Percentiles rank a stretch among this genome's conserved stretches.
phyloP scores from a whole-genome alignment of 2,329 filamentous ascomycete genomes.

The Calonectria honghensis region DNA sequence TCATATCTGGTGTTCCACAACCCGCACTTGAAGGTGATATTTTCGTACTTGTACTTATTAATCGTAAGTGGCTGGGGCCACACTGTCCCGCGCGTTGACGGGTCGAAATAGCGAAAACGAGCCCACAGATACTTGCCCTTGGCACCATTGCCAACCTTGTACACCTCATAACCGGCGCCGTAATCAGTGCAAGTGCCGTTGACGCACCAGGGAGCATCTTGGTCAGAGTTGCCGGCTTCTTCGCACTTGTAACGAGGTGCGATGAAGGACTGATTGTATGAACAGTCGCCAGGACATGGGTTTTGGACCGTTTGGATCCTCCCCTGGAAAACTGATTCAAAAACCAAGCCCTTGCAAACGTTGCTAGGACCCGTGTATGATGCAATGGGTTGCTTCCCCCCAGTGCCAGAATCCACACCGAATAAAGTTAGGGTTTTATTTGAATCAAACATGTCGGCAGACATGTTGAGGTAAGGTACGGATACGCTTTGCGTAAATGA shows the following conservation, averaged over 20 bases:
- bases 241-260: conserved; percentile 7
- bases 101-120: neutral
- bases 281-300: neutral
- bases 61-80: neutral
- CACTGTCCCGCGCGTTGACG: neutral
- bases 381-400: neutral
- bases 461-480: neutral
- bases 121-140: neutral
- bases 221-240: neutral
- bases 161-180: neutral
- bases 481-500: neutral
- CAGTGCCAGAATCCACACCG: neutral
- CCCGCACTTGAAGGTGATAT: neutral
- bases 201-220: conserved; percentile 4
- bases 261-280: neutral
- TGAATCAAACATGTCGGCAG: too few species aligned
- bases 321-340: neutral
- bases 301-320: neutral
- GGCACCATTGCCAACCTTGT: neutral
- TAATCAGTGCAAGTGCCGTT: neutral
- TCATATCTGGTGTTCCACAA: neutral
- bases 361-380: neutral
- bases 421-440: too few species aligned
- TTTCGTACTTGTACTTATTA: neutral
- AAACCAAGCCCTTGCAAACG: neutral